Conservation (phyloP, 768 basidiomycete species). For the Russula foetens region DNA sequence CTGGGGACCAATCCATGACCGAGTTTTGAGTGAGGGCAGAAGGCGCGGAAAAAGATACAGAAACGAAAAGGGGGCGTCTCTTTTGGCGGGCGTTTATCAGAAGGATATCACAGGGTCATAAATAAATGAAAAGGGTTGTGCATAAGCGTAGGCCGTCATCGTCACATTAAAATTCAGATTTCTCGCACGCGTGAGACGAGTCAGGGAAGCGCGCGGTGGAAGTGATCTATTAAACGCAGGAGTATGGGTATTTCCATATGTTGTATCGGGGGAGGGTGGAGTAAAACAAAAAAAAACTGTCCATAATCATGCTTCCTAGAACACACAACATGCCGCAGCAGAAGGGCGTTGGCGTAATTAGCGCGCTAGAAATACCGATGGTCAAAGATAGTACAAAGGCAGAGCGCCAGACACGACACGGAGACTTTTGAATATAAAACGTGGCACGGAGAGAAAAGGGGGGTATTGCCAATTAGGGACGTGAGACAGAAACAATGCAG, state of each 20-base stretch:
- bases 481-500: slow-evolving; percentile 12
- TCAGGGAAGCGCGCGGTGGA: slow-evolving; percentile 6
- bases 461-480: slow-evolving; percentile 17
- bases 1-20: slow-evolving; percentile 15
- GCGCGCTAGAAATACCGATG: slow-evolving; percentile 15
- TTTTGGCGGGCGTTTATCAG: slow-evolving; percentile 14
- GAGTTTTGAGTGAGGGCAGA: background rate
- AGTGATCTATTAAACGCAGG: slow-evolving; percentile 11
- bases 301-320: slow-evolving; percentile 21
- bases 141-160: background rate
- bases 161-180: background rate
- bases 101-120: background rate
- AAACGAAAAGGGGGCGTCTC: no score
- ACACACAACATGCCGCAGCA: slow-evolving; percentile 17
- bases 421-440: slow-evolving; percentile 18
- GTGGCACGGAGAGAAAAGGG: slow-evolving; percentile 13
- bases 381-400: slow-evolving; percentile 16
- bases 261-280: slow-evolving; percentile 14
- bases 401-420: slow-evolving; percentile 9
- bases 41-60: background rate
- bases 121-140: background rate
- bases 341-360: slow-evolving; percentile 8
- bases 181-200: slow-evolving; percentile 7
- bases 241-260: slow-evolving; percentile 18
- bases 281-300: slow-evolving; percentile 13